Percentiles rank a stretch among this genome's conserved stretches.
Conservation (phyloP, 2,329 filamentous ascomycete genomes). For the Neonectria hederae region DNA sequence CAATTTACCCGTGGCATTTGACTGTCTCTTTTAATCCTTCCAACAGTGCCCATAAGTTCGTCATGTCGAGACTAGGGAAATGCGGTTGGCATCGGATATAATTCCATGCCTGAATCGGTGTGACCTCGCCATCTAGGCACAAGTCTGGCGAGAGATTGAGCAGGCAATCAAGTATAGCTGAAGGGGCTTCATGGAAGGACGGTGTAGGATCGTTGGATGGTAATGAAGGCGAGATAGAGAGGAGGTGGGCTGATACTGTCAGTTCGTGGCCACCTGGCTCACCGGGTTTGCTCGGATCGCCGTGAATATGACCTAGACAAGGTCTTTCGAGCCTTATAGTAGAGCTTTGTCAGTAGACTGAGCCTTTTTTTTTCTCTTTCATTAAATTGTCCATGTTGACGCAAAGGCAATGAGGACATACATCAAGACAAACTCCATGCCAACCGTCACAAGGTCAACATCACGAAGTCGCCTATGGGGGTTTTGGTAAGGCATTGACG, state of each 20-base stretch:
- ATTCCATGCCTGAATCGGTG: slow-evolving; percentile 27
- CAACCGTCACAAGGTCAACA: slow-evolving; percentile 22
- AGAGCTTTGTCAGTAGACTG: not conserved
- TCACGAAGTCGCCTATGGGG: not conserved
- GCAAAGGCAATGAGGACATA: slow-evolving; percentile 1
- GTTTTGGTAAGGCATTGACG: not conserved
- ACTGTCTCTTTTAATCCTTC: slow-evolving; percentile 12
- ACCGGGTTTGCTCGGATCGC: slow-evolving; percentile 3
- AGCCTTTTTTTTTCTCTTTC: not conserved
- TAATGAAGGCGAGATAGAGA: not conserved
- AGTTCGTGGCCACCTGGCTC: not conserved
- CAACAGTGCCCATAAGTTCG: slow-evolving; percentile 6
- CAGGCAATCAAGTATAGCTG: slow-evolving; percentile 11
- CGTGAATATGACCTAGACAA: slow-evolving; percentile 1
- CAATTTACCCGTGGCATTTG: slow-evolving; percentile 25
- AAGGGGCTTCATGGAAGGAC: not conserved
- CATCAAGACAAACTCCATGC: slow-evolving; percentile 50
- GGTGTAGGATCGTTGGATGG: not conserved
- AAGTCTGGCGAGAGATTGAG: slow-evolving; percentile 21
- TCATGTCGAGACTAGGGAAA: slow-evolving; percentile 2
- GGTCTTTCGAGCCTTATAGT: slow-evolving; percentile 1
- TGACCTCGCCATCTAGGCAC: slow-evolving; percentile 22
- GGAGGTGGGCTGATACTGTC: not conserved
- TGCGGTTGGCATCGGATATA: slow-evolving; percentile 16
- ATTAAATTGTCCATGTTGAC: not conserved